Base-by-base conservation (phyloP, 441 rosid species). In the Euphorbia corollata region DNA sequence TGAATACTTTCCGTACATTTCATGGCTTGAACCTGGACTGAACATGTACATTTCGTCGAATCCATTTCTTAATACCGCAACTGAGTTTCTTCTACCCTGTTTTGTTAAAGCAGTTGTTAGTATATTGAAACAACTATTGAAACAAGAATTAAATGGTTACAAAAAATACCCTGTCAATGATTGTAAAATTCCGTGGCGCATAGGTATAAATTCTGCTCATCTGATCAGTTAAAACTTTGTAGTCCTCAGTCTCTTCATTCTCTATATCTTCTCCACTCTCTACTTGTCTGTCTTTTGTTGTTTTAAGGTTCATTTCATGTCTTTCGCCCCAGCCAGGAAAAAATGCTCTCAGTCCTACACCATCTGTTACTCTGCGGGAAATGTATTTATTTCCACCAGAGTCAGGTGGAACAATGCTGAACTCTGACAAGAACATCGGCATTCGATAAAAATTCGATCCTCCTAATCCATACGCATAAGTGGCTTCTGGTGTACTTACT, bases 51-150 rank as follows among this genome's bases (percentile, higher is more conserved):
- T 67, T 80, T 89, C 97, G 27, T 84, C 80, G 30, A 89, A 87
- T 8, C 96, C 96, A 2, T 79, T 83, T 70, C 96, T 78, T 75
- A 89, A 87, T 45, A 86, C 74, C 19, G 72, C 76, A 47, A 91
- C 81, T 5, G 97, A 90, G 86, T 89, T 91, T 71, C 96, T 83
- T 81, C 91, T 82, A 22, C 99, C 95, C 97, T 90, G 84, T 67
- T 59, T 32, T 15, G n/a, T 11, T 6, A 18, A 48, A 9, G 51
- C 23, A 47, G 23, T 39, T 57, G 53, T 50, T 43, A 59, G 41
- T 4, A 48, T 34, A 15, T 13, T 15, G 8, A 36, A 36, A 8
- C 20, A 30, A 65, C 23, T 27, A 27, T 4, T 27, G 1, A 27
- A 27, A 1, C 47, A 8, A 8, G 47, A 41, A 11, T 9, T 9